These are phyloP conservation scores for Melampsora americana DNA, from an alignment of 1,284 basidiomycete species.

Conservation along the genomic window DNA sequence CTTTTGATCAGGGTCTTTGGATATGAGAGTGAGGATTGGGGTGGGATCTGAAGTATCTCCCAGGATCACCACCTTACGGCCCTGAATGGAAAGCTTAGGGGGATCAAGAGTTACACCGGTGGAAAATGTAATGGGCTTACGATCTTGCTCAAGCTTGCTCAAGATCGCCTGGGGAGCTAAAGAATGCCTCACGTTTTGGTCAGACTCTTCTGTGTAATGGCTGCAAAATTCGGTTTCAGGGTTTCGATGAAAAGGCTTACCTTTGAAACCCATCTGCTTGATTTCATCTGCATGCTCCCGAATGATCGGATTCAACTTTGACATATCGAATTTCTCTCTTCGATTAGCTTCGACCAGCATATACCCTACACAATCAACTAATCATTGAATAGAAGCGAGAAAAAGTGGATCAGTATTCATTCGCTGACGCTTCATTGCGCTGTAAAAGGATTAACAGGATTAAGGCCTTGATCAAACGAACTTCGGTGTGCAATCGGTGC, in stretches of 20 bases:
- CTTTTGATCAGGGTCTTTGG: conserved; percentile 56
- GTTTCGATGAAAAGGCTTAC: conserved; percentile 1
- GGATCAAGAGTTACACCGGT: conserved; percentile 75
- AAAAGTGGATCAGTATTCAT: neutral
- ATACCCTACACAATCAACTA: conserved; percentile 79
- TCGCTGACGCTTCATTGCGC: conserved; percentile 6
- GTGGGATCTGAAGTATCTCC: conserved; percentile 72
- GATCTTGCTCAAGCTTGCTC: conserved; percentile 64
- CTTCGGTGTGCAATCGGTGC: conserved; percentile 78
- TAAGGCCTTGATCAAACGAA: conserved; percentile 53
- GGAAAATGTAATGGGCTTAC: conserved; percentile 64
- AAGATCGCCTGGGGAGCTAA: conserved; percentile 62
- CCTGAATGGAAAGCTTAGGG: conserved; percentile 63
- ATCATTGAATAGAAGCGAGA: conserved; percentile 46
- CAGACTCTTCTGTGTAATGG: neutral
- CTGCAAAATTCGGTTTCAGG: too few species aligned
- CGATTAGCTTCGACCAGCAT: conserved; percentile 65
- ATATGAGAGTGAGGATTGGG: conserved; percentile 59
- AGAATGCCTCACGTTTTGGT: neutral
- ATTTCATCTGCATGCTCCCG: conserved; percentile 58
- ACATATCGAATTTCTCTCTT: conserved; percentile 54
- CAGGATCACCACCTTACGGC: conserved; percentile 71
- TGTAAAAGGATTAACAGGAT: neutral
- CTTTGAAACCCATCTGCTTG: conserved; percentile 45
- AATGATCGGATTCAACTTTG: conserved; percentile 54